Base-by-base conservation (phyloP, 805 yeast species). In the Lachancea cidri region DNA sequence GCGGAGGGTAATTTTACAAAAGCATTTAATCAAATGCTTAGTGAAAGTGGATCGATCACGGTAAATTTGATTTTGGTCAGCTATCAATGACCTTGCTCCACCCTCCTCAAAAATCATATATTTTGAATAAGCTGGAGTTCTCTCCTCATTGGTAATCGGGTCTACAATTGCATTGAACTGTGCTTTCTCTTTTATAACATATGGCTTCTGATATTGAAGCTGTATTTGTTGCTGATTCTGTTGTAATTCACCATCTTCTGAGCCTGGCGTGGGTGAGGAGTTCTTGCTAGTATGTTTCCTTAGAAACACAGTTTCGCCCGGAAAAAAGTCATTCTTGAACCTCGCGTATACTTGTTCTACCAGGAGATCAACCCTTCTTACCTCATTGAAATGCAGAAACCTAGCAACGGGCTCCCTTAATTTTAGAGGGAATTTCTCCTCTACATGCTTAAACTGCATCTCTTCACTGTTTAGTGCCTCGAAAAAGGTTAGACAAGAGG, bases 331-430 rank as follows among this genome's bases (percentile, higher is more conserved):
- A 47, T 73, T 76, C 48, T 83, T 84, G 67, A 91, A 86, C 38
- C 71, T 72, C 46, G 73, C 66, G 57, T 88, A 91, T 15, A 91
- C 88, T 45, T 81, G 83, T 63, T 93, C 98, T 3, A 89, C 96
- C 29, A 93, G 71, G 46, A 77, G 78, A 60, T 91, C 98, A 38
- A 93, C 73, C 50, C 98, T 73, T 27, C 94, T 79, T 11, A 79
- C 79, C 9, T 83, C 73, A 50, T 87, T 83, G 58, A 87, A 88
- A 58, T 89, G 96, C 11, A 91, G 72, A 49, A 74, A 79, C 50
- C 95, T 68, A 17, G 94, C 74, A n/a, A 93, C 84, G 8, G 96
- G 98, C 55, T 86, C 96, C 54, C 88, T 81, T 41, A 89, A 72
- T 32, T 94, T 83, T 51, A 91, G 94, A 4, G 98, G 98, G 60